Evolutionary conservation across 2,329 filamentous ascomycete genomes (phyloP).

Genomic region (Trichoderma simmonsii): DNA sequence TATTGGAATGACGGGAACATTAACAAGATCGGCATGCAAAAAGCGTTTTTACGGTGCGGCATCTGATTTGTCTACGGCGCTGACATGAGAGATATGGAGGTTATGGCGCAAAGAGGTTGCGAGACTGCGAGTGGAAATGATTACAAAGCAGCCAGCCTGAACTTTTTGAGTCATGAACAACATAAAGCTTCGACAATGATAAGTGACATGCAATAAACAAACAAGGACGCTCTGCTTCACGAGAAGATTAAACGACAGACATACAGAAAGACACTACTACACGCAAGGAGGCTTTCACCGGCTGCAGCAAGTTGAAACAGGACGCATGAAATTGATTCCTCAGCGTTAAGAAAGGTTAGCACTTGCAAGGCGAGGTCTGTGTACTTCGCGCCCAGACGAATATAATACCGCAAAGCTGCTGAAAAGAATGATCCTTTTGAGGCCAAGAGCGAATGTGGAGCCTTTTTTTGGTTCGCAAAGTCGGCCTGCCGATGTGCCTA

Average conservation of each 20-base stretch:
- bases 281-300: background rate
- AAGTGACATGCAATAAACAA: background rate
- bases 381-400: background rate
- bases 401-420: background rate
- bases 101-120: background rate
- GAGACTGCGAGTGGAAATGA: background rate
- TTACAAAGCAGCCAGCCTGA: slow-evolving; percentile 10
- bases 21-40: background rate
- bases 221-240: background rate
- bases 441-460: background rate
- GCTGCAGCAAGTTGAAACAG: background rate
- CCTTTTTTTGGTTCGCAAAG: background rate
- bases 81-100: background rate
- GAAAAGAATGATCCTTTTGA: background rate
- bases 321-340: background rate
- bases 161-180: background rate
- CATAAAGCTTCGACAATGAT: background rate
- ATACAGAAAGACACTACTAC: too few relatives aligned
- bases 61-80: background rate
- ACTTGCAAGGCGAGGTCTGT: background rate
- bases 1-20: background rate
- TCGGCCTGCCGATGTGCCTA: background rate
- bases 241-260: background rate
- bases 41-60: background rate
- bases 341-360: background rate